Evolutionary conservation across 2,329 filamentous ascomycete species (phyloP).

Genomic region (Aspergillus oerlinghausenensis): DNA sequence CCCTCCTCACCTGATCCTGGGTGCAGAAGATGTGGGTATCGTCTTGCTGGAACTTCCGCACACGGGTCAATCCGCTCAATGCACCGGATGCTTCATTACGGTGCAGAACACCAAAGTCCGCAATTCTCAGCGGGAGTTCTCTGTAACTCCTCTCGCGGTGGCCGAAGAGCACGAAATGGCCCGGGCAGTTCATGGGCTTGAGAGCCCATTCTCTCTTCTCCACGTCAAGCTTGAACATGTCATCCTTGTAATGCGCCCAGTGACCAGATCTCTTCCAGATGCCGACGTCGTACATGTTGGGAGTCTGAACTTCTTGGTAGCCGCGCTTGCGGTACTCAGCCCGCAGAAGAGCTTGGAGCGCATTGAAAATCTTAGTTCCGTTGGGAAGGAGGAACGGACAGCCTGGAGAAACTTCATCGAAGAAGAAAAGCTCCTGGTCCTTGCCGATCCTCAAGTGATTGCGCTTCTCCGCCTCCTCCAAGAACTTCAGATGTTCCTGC

Average conservation of each 20-base stretch:
- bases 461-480: constrained; percentile 96
- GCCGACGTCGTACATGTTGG: constrained; percentile 92
- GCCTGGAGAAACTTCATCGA: constrained; percentile 88
- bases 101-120: constrained; percentile 93
- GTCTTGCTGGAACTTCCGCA: constrained; percentile 92
- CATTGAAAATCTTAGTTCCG: constrained; percentile 89
- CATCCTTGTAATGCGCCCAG: constrained; percentile 89
- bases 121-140: constrained; percentile 85
- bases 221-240: constrained; percentile 82
- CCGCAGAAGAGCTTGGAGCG: constrained; percentile 73
- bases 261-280: constrained; percentile 95
- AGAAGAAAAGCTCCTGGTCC: constrained; percentile 97
- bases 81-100: constrained; percentile 93
- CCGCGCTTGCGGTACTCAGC: constrained; percentile 88
- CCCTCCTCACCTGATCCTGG: constrained; percentile 58
- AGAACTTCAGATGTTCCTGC: constrained; percentile 86
- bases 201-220: constrained; percentile 83
- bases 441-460: constrained; percentile 91
- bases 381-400: constrained; percentile 90
- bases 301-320: constrained; percentile 91
- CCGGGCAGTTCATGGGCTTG: constrained; percentile 98
- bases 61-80: constrained; percentile 82
- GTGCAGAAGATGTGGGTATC: constrained; percentile 96
- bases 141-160: constrained; percentile 81
- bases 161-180: constrained; percentile 83